Conservation (phyloP, 768 basidiomycete species). For the Tricholoma sp. region DNA sequence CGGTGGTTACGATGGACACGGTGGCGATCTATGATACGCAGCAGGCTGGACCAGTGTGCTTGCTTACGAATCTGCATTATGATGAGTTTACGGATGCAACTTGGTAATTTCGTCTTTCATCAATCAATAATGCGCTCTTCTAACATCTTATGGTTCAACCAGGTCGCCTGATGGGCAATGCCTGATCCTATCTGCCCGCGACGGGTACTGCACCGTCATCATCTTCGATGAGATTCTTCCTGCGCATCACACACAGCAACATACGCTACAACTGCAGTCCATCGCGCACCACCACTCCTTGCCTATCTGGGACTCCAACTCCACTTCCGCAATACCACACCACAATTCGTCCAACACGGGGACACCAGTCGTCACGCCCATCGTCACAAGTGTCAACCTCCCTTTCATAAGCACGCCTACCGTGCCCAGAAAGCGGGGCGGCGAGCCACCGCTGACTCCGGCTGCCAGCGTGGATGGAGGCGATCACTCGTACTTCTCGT, state of each 20-base stretch:
- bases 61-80: constrained; percentile 93
- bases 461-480: constrained; percentile 45
- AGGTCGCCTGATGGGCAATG: constrained; percentile 98
- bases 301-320: constrained; percentile 41
- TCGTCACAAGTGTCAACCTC: constrained; percentile 24
- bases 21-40: constrained; percentile 96
- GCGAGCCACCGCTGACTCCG: constrained; percentile 44
- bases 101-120: constrained; percentile 54
- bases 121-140: neutral
- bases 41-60: constrained; percentile 85
- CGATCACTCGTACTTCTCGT: constrained; percentile 16
- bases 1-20: constrained; percentile 95
- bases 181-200: constrained; percentile 85
- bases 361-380: constrained; percentile 34
- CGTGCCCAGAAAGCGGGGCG: constrained; percentile 32
- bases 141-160: neutral
- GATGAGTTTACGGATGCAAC: constrained; percentile 96
- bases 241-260: constrained; percentile 85
- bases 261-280: constrained; percentile 82
- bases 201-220: constrained; percentile 95
- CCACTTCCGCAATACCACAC: constrained; percentile 18
- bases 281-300: constrained; percentile 84
- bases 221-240: constrained; percentile 93
- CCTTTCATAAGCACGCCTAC: constrained; percentile 20
- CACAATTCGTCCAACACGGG: constrained; percentile 24